These are phyloP conservation scores for Boletus semigastroideus DNA, from an alignment of 1,284 basidiomycete genomes.

Conservation along the genomic window DNA sequence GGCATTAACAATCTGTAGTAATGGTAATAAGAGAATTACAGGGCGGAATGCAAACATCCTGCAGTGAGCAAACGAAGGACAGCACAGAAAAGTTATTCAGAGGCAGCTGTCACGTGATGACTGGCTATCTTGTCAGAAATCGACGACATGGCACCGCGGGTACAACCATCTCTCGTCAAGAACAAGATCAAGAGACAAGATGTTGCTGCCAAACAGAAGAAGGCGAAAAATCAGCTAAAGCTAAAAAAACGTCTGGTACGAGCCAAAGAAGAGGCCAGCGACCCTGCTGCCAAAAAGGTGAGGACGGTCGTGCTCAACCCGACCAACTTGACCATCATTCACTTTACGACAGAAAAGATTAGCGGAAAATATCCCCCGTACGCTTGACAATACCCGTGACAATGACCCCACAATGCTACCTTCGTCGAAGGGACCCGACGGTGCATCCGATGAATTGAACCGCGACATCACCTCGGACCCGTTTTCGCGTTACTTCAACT, in stretches of 20 bases:
- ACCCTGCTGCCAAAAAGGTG: slow-evolving; percentile 74
- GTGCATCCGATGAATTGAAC: slow-evolving; percentile 52
- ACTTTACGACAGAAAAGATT: slow-evolving; percentile 68
- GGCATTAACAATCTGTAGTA: slow-evolving; percentile 22
- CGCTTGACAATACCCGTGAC: slow-evolving; percentile 92
- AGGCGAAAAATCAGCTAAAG: slow-evolving; percentile 80
- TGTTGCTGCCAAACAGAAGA: slow-evolving; percentile 71
- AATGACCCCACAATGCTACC: slow-evolving; percentile 81
- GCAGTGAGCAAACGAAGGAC: not conserved
- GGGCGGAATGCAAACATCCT: slow-evolving; percentile 29
- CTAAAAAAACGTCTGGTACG: slow-evolving; percentile 75
- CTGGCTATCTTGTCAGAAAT: not conserved
- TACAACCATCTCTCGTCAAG: slow-evolving; percentile 68
- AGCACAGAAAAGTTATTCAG: not conserved
- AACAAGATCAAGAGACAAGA: slow-evolving; percentile 88
- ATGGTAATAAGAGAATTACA: slow-evolving; percentile 17
- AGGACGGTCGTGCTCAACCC: slow-evolving; percentile 19
- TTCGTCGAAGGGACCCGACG: slow-evolving; percentile 38
- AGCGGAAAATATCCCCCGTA: slow-evolving; percentile 83
- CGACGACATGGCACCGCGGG: slow-evolving; percentile 50
- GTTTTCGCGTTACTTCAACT: slow-evolving; percentile 70
- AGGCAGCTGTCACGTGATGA: slow-evolving; percentile 26
- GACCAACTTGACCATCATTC: not conserved
- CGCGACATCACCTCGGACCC: slow-evolving; percentile 71
- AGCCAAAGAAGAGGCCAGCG: slow-evolving; percentile 69